phyloP scores from a whole-genome alignment of 2,329 filamentous ascomycete species.

The Xylaria digitata region DNA sequence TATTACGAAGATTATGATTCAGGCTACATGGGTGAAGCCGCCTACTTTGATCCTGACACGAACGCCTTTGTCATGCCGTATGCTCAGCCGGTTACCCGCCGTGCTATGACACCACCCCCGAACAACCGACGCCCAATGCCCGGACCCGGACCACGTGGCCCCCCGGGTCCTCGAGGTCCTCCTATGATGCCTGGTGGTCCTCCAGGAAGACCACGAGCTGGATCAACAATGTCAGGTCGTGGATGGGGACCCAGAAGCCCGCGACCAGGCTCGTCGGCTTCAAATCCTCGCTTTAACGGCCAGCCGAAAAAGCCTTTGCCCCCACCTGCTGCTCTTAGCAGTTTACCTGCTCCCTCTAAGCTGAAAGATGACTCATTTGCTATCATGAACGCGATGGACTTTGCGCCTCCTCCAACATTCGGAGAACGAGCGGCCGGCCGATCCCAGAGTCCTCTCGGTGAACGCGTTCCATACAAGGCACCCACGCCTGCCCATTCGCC shows the following conservation, averaged over 20 bases:
- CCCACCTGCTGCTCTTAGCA: conserved; percentile 77
- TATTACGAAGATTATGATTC: conserved; percentile 83
- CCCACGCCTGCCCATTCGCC: conserved; percentile 79
- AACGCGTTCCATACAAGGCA: conserved; percentile 79
- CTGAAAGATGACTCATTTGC: conserved; percentile 84
- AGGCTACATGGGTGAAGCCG: conserved; percentile 75
- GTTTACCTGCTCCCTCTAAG: conserved; percentile 86
- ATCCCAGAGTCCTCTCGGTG: conserved; percentile 71
- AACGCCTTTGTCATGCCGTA: conserved; percentile 84
- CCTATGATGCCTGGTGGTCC: conserved; percentile 59
- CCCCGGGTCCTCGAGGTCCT: conserved; percentile 46
- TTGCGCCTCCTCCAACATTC: conserved; percentile 80
- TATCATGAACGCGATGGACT: conserved; percentile 76
- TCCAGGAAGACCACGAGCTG: conserved; percentile 58
- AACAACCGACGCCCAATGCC: conserved; percentile 52
- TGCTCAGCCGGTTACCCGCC: conserved; percentile 84
- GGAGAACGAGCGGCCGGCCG: conserved; percentile 77
- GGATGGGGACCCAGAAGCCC: conserved; percentile 50
- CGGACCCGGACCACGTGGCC: conserved; percentile 47
- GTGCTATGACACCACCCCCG: conserved; percentile 96
- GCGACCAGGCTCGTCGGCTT: conserved; percentile 52
- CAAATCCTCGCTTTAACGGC: conserved; percentile 60
- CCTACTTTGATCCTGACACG: conserved; percentile 73
- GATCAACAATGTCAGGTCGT: conserved; percentile 59
- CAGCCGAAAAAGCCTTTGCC: conserved; percentile 64